Conservation (phyloP, 1,139 yeast species). For the Kodamaea suecica region DNA sequence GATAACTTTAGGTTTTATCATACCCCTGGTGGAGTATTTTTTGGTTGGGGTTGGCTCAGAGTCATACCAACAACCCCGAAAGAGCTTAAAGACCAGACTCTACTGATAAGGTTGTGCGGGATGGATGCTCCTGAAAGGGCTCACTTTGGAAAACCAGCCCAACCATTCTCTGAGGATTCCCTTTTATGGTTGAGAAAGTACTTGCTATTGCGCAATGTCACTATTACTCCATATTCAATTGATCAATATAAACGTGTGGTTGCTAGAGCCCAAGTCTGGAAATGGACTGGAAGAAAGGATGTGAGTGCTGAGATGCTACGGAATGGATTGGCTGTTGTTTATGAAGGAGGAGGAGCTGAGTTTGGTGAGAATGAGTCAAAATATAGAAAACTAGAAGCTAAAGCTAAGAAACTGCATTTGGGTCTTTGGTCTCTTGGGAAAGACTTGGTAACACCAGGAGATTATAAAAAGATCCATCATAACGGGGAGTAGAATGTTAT, state of each 20-base stretch:
- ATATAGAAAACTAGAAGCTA: conserved; percentile 57
- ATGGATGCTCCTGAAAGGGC: conserved; percentile 98
- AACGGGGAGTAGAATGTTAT: background rate
- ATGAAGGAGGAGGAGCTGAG: conserved; percentile 86
- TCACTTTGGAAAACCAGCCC: conserved; percentile 94
- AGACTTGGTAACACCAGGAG: conserved; percentile 72
- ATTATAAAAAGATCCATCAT: conserved; percentile 51
- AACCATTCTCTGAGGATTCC: conserved; percentile 85
- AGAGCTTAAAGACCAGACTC: conserved; percentile 54
- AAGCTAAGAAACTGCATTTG: conserved; percentile 51
- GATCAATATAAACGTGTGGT: conserved; percentile 93
- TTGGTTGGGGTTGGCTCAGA: conserved; percentile 96
- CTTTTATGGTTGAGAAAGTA: conserved; percentile 67
- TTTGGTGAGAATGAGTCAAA: conserved; percentile 70
- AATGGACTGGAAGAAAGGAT: conserved; percentile 71
- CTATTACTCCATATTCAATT: conserved; percentile 70
- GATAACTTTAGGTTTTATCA: conserved; percentile 91
- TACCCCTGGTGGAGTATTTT: conserved; percentile 83
- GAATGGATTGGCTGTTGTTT: conserved; percentile 80
- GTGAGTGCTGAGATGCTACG: conserved; percentile 85
- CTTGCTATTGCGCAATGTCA: conserved; percentile 62
- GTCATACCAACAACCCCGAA: conserved; percentile 40
- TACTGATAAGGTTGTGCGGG: conserved; percentile 78
- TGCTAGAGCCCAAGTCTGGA: conserved; percentile 73
- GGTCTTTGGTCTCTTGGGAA: conserved; percentile 71